Evolutionary conservation across 768 basidiomycete genomes (phyloP).

Genomic region (Panellus pusillus): DNA sequence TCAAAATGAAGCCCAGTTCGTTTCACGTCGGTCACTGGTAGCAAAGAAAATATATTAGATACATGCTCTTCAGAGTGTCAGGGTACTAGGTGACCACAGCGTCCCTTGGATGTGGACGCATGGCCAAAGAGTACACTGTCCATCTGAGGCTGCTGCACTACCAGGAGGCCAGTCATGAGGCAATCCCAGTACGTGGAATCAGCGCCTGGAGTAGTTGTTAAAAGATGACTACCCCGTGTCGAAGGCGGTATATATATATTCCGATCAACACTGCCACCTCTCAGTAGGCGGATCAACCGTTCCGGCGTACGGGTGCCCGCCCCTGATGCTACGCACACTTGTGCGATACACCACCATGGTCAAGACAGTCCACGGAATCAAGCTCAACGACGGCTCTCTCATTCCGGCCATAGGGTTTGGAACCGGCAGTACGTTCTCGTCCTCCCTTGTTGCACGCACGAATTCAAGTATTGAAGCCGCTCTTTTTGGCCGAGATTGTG

Average conservation of each 20-base stretch:
- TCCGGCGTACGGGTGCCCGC: too few relatives aligned
- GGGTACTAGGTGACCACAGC: constrained; percentile 66
- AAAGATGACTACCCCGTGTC: constrained; percentile 46
- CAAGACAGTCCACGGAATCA: constrained; percentile 11
- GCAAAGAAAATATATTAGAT: too few relatives aligned
- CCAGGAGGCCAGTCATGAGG: constrained; percentile 42
- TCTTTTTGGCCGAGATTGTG: constrained; percentile 44
- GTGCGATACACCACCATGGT: neutral
- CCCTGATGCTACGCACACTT: neutral
- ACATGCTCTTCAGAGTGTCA: constrained; percentile 30
- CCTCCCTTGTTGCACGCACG: neutral
- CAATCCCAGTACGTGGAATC: constrained; percentile 55
- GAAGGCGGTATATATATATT: constrained; percentile 24
- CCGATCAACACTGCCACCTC: neutral
- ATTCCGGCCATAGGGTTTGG: constrained; percentile 65
- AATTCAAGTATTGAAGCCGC: constrained; percentile 31
- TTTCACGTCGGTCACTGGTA: too few relatives aligned
- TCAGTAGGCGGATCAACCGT: too few relatives aligned
- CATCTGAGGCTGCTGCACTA: constrained; percentile 62
- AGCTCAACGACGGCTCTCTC: constrained; percentile 54
- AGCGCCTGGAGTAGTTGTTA: constrained; percentile 61
- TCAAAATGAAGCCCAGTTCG: too few relatives aligned
- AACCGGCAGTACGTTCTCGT: constrained; percentile 43
- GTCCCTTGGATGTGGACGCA: constrained; percentile 47
- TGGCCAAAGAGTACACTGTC: constrained; percentile 64